phyloP scores from a whole-genome alignment of 495 filamentous ascomycete genomes.

The Aspergillus nidulans region DNA sequence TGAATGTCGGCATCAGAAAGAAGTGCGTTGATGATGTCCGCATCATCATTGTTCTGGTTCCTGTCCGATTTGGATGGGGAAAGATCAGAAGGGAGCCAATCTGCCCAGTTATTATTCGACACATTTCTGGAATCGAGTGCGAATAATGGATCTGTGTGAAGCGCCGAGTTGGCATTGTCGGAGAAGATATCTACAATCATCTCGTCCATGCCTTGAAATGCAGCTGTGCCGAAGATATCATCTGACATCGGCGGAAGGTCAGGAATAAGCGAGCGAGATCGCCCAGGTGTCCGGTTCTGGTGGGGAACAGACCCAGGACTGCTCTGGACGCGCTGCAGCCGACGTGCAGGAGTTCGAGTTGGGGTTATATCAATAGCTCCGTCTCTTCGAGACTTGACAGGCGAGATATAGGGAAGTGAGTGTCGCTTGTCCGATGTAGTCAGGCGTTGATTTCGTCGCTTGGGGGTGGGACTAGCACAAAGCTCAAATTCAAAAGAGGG shows the following conservation, averaged over 20 bases:
- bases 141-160: conserved; percentile 23
- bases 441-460: conserved; percentile 36
- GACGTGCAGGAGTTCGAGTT: conserved; percentile 29
- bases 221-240: conserved; percentile 20
- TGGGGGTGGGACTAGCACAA: conserved; percentile 60
- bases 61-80: conserved; percentile 30
- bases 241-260: conserved; percentile 20
- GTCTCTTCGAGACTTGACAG: conserved; percentile 25
- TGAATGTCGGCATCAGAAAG: conserved; percentile 34
- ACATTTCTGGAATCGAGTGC: conserved; percentile 21
- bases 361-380: conserved; percentile 21
- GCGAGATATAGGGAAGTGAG: conserved; percentile 33
- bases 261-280: conserved; percentile 18
- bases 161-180: conserved; percentile 17
- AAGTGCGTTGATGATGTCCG: conserved; percentile 38
- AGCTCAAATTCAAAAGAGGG: conserved; percentile 39
- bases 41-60: conserved; percentile 22
- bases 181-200: conserved; percentile 44
- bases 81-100: conserved; percentile 39
- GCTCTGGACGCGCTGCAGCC: conserved; percentile 33
- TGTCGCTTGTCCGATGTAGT: conserved; percentile 49
- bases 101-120: conserved; percentile 30
- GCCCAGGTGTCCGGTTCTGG: conserved; percentile 25
- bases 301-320: conserved; percentile 19
- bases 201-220: conserved; percentile 31